Evolutionary conservation across 495 filamentous ascomycete species (phyloP), one percentile per base, ranked within the genome.

Genomic region (Bacidia gigantensis): DNA sequence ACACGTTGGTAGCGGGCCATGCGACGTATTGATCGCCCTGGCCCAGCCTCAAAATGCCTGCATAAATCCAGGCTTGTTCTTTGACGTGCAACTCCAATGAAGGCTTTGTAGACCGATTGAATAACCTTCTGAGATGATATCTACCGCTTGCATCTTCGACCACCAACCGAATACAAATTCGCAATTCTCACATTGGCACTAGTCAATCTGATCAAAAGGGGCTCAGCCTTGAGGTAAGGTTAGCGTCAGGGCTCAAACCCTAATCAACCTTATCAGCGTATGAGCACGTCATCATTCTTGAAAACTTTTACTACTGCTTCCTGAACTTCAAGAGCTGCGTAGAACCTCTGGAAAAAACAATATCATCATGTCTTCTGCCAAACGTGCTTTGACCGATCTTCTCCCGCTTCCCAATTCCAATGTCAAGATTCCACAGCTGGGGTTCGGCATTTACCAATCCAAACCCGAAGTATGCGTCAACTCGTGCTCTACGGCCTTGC

Each of bases 401-500:
- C 59, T 80, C 35, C 64, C 76, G 50, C 78, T 86, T 45, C 72
- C 72, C 26, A 76, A 76, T 52, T 76, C 72, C 52, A 42, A 56
- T 20, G 62, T 69, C 50, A 68, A 67, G 46, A 82, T 85, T 42
- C 85, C 82, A 24, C 71, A 68, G 46, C 73, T 89, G n/a, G 83
- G 84, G 12, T 87, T 88, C 58, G 84, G 84, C 39, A 81, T 87
- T 58, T 87, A 81, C 64, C 74, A 73, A 46, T 79, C 77, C 11
- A 69, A 69, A 10, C 46, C 63, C 17, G 52, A 67, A 21, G 68
- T 72, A 50, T 82, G 76, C 62, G 67, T 73, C 14, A 57, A 72
- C 23, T 80, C 81, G 3, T 76, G 72, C 55, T 65, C 73, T n/a
- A 72, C 69, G 29, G 83, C 83, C n/a, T 66, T 87, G 26, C 61